phyloP scores from a whole-genome alignment of 1,139 yeast genomes.

The Lodderomyces pseudojiufengensis region DNA sequence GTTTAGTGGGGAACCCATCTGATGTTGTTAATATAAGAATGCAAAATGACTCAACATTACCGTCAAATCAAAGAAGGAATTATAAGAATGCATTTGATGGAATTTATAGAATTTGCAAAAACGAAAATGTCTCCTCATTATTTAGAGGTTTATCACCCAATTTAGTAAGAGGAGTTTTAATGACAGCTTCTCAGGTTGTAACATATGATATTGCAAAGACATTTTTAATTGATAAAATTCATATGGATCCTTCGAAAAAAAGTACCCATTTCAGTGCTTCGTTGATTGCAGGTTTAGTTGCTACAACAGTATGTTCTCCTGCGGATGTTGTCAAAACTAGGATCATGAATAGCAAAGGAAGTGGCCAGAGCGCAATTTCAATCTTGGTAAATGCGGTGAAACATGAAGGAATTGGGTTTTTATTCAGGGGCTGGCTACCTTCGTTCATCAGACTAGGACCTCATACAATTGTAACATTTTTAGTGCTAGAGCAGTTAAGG shows the following conservation, averaged over 20 bases:
- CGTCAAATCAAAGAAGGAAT: constrained; percentile 62
- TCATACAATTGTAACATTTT: constrained; percentile 80
- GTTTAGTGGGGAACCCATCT: constrained; percentile 82
- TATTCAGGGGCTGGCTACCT: constrained; percentile 91
- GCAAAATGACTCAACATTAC: constrained; percentile 82
- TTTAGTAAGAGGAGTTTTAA: constrained; percentile 72
- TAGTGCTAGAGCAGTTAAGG: constrained; percentile 75
- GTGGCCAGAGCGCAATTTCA: constrained; percentile 45
- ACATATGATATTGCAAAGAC: constrained; percentile 77
- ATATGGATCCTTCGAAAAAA: constrained; percentile 58
- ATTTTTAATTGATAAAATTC: constrained; percentile 47
- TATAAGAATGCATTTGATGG: constrained; percentile 82
- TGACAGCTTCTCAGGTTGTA: constrained; percentile 92
- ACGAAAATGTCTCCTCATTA: constrained; percentile 60
- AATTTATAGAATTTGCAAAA: constrained; percentile 50
- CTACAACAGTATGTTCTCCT: constrained; percentile 88
- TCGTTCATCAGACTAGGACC: constrained; percentile 86
- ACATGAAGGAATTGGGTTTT: constrained; percentile 69
- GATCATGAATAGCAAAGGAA: constrained; percentile 68
- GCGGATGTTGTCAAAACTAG: constrained; percentile 89
- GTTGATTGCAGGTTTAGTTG: constrained; percentile 76
- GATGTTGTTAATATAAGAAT: constrained; percentile 86
- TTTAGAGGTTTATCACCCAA: constrained; percentile 79
- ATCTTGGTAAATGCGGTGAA: constrained; percentile 57
- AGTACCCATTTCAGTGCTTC: constrained; percentile 77